Conservation (phyloP, 805 yeast species). For the Candida quercuum region DNA sequence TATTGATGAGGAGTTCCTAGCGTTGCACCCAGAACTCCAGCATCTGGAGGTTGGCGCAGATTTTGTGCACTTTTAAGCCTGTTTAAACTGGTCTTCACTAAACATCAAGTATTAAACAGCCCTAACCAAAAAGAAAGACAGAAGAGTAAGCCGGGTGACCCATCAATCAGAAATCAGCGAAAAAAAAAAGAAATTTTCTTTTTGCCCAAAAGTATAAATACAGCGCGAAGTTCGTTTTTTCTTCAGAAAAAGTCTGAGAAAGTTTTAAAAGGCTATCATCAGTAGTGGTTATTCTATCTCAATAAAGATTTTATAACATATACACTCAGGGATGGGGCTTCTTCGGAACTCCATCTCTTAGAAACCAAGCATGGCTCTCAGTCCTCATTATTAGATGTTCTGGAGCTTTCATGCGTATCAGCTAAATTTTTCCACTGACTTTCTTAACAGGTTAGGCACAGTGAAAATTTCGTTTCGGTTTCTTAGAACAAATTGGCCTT, state of each 20-base stretch:
- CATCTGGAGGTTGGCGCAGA: conserved; percentile 21
- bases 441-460: conserved; percentile 69
- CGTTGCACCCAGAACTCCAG: not conserved
- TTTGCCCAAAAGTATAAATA: not conserved
- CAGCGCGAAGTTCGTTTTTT: conserved; percentile 1
- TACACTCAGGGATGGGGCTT: conserved; percentile 20
- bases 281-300: conserved; percentile 81
- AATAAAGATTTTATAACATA: conserved; percentile 53
- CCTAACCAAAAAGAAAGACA: too few relatives aligned
- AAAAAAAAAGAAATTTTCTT: conserved; percentile 5
- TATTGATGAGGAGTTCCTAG: conserved; percentile 11
- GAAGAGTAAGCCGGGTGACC: conserved; percentile 19
- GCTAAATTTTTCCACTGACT: conserved; percentile 69
- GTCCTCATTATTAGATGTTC: conserved; percentile 23
- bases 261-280: conserved; percentile 43
- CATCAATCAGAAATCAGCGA: too few relatives aligned
- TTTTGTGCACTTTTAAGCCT: conserved; percentile 20
- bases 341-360: conserved; percentile 14
- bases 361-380: conserved; percentile 24
- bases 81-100: too few relatives aligned
- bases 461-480: conserved; percentile 71
- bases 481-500: conserved; percentile 44
- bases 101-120: too few relatives aligned
- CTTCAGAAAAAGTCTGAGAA: conserved; percentile 1
- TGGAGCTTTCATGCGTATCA: conserved; percentile 34